Evolutionary conservation across 495 filamentous ascomycete genomes (phyloP), one percentile per base, ranked within the genome.

Genomic region (Aspergillus avenaceus): DNA sequence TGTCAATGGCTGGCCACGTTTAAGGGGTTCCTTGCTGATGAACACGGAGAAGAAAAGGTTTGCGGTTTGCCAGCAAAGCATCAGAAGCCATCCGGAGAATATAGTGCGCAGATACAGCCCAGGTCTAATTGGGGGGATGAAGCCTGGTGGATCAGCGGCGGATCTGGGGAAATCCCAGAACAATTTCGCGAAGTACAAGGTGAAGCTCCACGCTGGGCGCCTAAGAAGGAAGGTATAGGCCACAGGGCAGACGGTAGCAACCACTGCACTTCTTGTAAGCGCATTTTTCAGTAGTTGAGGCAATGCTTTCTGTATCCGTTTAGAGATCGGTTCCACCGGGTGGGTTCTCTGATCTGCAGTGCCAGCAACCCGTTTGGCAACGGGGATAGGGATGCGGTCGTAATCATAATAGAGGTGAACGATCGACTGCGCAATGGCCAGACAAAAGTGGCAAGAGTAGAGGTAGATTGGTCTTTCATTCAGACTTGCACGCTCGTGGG

Each of bases 391-490:
- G 26, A 95, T 65, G 31, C 76, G 77, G 63, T 96, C 91, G 55
- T 84, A 83, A 61, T 97, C 91, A 48, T 71, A 74, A 50, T 75
- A 81, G 13, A 96, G 68, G 57, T 98, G 93, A 25, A 76, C 49
- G 9, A 75, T 52, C 2, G 87, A 79, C 67, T 96, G 90, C 19
- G 75, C 67, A 29, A 87, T 53, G 5, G 86, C 90, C 14, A 92
- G 70, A 1, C 82, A 65, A 5, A 87, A 52, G 47, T 91, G 78
- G 56, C 85, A 80, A 34, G 80, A 80, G 8, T 87, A 82, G 14
- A 97, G 73, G 65, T 90, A 95, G 26, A 98, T 76, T 1, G 88
- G 82, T 54, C 87, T 75, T 67, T 98, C 93, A 63, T 98, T 98
- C 52, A 97, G 66, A n/a, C 79, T 79, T 12, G 84, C 74, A 13